Base-by-base conservation (phyloP, 192 early-diverging fungal species). In the Oehlia diaphana region DNA sequence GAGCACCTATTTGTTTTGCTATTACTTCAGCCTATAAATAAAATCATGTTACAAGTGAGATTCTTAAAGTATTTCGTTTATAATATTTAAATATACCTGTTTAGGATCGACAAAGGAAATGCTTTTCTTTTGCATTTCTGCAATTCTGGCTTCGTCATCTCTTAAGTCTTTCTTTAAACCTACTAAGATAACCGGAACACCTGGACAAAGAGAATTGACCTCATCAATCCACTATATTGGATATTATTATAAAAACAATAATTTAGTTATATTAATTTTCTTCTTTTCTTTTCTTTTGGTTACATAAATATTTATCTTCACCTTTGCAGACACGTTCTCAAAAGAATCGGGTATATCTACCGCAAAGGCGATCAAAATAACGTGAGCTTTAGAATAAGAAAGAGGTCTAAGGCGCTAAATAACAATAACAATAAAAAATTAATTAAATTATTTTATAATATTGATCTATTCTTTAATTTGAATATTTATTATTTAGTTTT, bases 331-430 rank as follows among this genome's bases (percentile, higher is more conserved):
- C 33, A 96, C 91, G 82, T 95, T 97, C 28, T 95, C 93, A 63
- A 95, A 92, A 67, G 93, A 94, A 78, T 92, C 91, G 19, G 91
- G 91, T 39, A 92, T 89, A 79, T 93, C 94, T 61, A 98, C 91
- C 73, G 95, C 90, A 83, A 96, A 98, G 81, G 94, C 95, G 79
- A 99, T 95, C 77, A 99, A 86, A 78, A 99, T 94, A 62, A 96
- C 94, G 87, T 97, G 91, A 13, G 96, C 92, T 85, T 96, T 95
- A 28, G 95, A 92, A 84, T 99, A 99, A 50, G 94, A 97, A 80
- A 99, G 88, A 23, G 94, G 93, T 64, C 97, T 93, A 81, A 99
- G 86, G 76, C 95, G 94, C 89, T 98, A 93, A n/a, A 58, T 1
- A 19, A 6, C 6, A 21, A 16, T 16, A 58, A 58, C 2, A 53